Conservation (phyloP, 2,329 filamentous ascomycete genomes). For the Bipolaris cookei region DNA sequence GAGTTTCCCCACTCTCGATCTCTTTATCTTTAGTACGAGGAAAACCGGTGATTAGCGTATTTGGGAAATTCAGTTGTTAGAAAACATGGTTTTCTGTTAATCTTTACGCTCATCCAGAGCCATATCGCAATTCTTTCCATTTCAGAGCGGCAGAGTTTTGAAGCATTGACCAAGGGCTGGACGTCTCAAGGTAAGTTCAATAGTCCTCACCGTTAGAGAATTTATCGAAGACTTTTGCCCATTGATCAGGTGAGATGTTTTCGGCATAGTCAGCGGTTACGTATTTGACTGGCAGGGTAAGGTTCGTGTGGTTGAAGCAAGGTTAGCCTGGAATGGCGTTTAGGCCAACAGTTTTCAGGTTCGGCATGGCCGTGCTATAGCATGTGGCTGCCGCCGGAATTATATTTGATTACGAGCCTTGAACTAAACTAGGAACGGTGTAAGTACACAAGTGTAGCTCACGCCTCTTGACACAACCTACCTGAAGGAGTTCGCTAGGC, state of each 20-base stretch:
- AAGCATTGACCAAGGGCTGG: not conserved
- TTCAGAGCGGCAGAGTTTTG: not conserved
- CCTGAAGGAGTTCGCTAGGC: not conserved
- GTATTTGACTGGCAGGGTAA: not conserved
- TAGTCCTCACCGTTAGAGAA: not conserved
- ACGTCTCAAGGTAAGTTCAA: not conserved
- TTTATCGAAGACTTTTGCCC: not conserved
- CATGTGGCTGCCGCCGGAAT: not conserved
- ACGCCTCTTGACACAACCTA: not conserved
- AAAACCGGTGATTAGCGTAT: not conserved
- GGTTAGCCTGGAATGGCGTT: not conserved
- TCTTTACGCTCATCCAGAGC: no score
- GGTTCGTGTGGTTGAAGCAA: constrained; percentile 9
- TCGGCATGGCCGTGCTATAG: constrained; percentile 5
- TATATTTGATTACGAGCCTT: no score
- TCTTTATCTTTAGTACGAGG: not conserved
- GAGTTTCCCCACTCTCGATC: not conserved
- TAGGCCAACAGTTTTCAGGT: constrained; percentile 1
- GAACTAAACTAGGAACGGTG: no score
- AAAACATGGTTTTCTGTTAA: no score
- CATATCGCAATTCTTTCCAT: no score
- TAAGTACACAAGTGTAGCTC: not conserved
- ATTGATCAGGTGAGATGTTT: constrained; percentile 3
- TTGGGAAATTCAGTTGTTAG: no score
- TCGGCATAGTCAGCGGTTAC: not conserved